phyloP scores from a whole-genome alignment of 1,139 yeast species.

The Candida dubliniensis region DNA sequence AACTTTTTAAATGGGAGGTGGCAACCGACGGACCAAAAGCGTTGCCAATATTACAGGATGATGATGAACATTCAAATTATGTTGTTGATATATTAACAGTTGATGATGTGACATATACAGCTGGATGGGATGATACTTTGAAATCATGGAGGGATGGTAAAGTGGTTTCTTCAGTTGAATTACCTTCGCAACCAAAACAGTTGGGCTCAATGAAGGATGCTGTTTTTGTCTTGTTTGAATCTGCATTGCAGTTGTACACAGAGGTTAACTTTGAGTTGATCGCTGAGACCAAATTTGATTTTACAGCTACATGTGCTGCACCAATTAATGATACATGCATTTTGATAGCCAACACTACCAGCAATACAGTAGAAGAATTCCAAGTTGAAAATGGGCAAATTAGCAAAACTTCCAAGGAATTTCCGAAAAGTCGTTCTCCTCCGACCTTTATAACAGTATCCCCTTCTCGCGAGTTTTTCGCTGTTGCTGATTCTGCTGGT shows the following conservation, averaged over 20 bases:
- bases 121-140: conserved; percentile 90
- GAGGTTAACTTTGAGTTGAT: conserved; percentile 20
- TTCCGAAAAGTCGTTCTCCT: conserved; percentile 57
- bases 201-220: conserved; percentile 32
- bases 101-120: conserved; percentile 42
- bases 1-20: conserved; percentile 58
- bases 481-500: conserved; percentile 86
- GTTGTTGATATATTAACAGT: conserved; percentile 46
- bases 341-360: conserved; percentile 53
- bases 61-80: conserved; percentile 53
- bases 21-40: conserved; percentile 26
- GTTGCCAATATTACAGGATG: conserved; percentile 17
- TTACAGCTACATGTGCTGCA: conserved; percentile 39
- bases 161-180: conserved; percentile 26
- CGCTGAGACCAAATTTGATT: conserved; percentile 27
- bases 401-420: conserved; percentile 16
- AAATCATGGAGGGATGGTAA: conserved; percentile 40
- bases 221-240: conserved; percentile 51
- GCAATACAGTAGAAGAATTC: conserved; percentile 33
- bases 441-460: conserved; percentile 69
- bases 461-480: conserved; percentile 65
- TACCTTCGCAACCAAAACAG: conserved; percentile 67
- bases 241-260: conserved; percentile 37
- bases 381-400: conserved; percentile 18
- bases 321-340: conserved; percentile 26